Conservation (phyloP, 1,284 basidiomycete species). For the Pascua sp. region DNA sequence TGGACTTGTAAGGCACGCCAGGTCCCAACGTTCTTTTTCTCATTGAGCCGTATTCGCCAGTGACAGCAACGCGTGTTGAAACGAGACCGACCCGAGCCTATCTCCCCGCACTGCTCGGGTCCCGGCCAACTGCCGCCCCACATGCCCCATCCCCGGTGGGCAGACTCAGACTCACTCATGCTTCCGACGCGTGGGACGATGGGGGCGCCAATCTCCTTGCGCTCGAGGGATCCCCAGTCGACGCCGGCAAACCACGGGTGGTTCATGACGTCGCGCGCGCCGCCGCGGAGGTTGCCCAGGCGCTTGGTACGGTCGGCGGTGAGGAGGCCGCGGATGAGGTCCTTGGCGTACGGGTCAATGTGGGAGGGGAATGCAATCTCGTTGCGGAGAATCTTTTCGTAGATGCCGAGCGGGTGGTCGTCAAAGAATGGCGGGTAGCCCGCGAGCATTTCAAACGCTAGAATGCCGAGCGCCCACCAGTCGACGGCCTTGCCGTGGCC, state of each 20-base stretch:
- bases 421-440: constrained; percentile 52
- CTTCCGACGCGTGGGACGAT: constrained; percentile 52
- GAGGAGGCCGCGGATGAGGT: constrained; percentile 52
- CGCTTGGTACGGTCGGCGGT: constrained; percentile 52
- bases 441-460: constrained; percentile 54
- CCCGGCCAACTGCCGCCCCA: neutral
- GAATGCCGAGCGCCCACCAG: constrained; percentile 55
- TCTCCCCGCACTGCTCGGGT: too few relatives aligned
- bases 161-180: constrained; percentile 41
- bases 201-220: constrained; percentile 52
- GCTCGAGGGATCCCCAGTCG: constrained; percentile 51
- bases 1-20: neutral
- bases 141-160: neutral
- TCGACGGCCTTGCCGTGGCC: constrained; percentile 56
- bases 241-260: constrained; percentile 54
- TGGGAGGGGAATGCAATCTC: constrained; percentile 52
- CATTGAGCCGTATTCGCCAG: neutral
- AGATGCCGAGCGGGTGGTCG: constrained; percentile 50
- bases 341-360: constrained; percentile 52
- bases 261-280: constrained; percentile 52
- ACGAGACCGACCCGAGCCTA: neutral
- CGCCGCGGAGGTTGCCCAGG: constrained; percentile 53
- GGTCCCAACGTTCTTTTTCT: too few relatives aligned
- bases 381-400: constrained; percentile 51
- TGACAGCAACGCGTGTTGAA: neutral